phyloP scores from a whole-genome alignment of 2,329 filamentous ascomycete genomes.

The Alternaria longipes region DNA sequence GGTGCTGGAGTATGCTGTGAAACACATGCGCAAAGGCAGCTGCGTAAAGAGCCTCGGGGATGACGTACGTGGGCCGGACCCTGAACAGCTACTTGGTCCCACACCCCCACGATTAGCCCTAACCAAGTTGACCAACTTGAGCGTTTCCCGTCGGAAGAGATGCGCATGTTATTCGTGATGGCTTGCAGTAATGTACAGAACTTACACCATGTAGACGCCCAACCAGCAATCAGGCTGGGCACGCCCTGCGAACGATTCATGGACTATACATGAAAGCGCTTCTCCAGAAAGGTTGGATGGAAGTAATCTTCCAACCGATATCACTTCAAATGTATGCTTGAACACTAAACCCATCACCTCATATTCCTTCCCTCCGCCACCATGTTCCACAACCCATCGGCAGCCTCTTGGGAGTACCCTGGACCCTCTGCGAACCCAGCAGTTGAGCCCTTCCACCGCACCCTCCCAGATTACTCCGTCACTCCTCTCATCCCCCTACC shows the following conservation, averaged over 20 bases:
- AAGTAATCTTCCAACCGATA: neutral
- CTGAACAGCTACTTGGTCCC: neutral
- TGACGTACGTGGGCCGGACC: slow-evolving; percentile 15
- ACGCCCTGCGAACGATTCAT: slow-evolving; percentile 1
- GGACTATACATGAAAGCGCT: neutral
- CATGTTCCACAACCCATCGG: slow-evolving; percentile 43
- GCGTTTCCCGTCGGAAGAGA: slow-evolving; percentile 15
- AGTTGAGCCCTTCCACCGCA: slow-evolving; percentile 62
- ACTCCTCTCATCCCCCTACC: slow-evolving; percentile 66
- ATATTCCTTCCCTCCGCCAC: neutral
- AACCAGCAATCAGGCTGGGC: neutral
- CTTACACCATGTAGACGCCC: neutral
- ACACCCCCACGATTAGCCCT: neutral
- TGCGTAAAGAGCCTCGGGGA: slow-evolving; percentile 3
- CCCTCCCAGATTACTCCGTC: slow-evolving; percentile 64
- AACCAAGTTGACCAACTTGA: neutral
- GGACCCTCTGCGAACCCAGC: slow-evolving; percentile 23
- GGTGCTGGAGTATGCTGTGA: neutral
- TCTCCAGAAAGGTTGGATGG: neutral
- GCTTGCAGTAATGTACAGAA: neutral
- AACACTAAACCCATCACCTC: neutral
- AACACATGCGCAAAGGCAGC: slow-evolving; percentile 10
- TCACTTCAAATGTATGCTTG: neutral
- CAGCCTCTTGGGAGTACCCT: slow-evolving; percentile 32
- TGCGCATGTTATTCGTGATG: neutral